These are phyloP conservation scores for Neopestalotiopsis clavispora DNA, from an alignment of 2,329 filamentous ascomycete species.

Conservation along the genomic window DNA sequence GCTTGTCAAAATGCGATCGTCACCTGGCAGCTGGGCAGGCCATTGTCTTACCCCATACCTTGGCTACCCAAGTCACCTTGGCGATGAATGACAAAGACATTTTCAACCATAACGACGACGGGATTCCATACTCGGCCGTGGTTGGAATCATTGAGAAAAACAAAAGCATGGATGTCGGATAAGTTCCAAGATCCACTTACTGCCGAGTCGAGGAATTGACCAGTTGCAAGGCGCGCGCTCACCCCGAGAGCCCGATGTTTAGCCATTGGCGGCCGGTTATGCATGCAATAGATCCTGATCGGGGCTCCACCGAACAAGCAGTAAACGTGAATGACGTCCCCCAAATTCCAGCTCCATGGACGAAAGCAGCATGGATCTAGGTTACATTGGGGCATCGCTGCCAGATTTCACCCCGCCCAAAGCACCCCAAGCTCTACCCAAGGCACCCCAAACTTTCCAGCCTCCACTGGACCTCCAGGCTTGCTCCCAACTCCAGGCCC, in stretches of 20 bases:
- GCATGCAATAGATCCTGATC: neutral
- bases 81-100: neutral
- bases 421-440: too few species aligned
- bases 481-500: neutral
- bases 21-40: neutral
- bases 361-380: too few species aligned
- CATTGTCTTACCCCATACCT: neutral
- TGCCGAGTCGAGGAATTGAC: neutral
- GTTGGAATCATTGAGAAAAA: neutral
- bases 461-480: neutral
- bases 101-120: neutral
- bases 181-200: neutral
- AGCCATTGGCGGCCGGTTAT: neutral
- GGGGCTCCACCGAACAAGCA: neutral
- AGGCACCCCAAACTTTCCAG: neutral
- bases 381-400: neutral
- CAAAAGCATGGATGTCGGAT: neutral
- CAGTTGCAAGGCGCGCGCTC: neutral
- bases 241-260: conserved; percentile 1
- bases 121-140: neutral
- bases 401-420: neutral
- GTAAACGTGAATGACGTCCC: neutral
- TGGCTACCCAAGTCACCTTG: neutral
- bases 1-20: neutral
- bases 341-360: neutral